A percentile compares a stretch with the other conserved stretches of the same genome.
Evolutionary conservation across 2,329 filamentous ascomycete genomes (phyloP).

Genomic region (Pseudogymnoascus sp.): DNA sequence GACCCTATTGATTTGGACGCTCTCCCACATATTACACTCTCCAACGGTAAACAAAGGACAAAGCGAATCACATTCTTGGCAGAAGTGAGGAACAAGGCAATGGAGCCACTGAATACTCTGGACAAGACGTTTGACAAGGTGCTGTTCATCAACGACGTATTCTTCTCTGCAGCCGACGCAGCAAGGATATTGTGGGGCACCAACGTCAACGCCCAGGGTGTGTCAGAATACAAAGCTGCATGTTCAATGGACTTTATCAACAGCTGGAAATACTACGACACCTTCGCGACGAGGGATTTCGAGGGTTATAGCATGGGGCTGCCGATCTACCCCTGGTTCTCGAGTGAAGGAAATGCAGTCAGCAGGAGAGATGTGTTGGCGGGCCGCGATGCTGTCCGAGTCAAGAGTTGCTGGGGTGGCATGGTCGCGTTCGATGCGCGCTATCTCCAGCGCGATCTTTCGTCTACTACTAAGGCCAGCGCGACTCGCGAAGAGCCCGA

Average conservation of each 20-base stretch:
- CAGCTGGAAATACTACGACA: slow-evolving; percentile 63
- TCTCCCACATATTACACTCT: slow-evolving; percentile 52
- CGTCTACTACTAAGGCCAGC: background rate
- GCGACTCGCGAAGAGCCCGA: slow-evolving; percentile 8
- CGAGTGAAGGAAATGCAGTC: slow-evolving; percentile 40
- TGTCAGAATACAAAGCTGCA: slow-evolving; percentile 53
- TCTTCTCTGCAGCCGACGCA: slow-evolving; percentile 43
- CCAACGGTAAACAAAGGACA: slow-evolving; percentile 52
- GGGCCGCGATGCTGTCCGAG: slow-evolving; percentile 55
- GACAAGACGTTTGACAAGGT: slow-evolving; percentile 45
- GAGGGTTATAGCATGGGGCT: slow-evolving; percentile 56
- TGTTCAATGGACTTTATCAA: slow-evolving; percentile 64
- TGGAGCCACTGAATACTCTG: slow-evolving; percentile 50
- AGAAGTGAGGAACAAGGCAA: slow-evolving; percentile 61
- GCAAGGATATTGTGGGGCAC: slow-evolving; percentile 54
- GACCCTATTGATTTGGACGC: slow-evolving; percentile 41
- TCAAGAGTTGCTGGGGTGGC: slow-evolving; percentile 69
- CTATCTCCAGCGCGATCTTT: slow-evolving; percentile 42
- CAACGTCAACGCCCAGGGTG: slow-evolving; percentile 30
- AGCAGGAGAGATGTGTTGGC: slow-evolving; percentile 54
- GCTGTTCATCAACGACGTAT: slow-evolving; percentile 61
- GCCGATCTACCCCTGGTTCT: slow-evolving; percentile 62
- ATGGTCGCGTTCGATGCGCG: slow-evolving; percentile 60
- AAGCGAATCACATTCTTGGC: slow-evolving; percentile 69
- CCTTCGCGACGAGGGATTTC: slow-evolving; percentile 61